Percentiles rank a stretch among this genome's conserved stretches.
These are phyloP conservation scores for Nitzschia putrida DNA, from an alignment of 108 stramenopile species.

Conservation along the genomic window DNA sequence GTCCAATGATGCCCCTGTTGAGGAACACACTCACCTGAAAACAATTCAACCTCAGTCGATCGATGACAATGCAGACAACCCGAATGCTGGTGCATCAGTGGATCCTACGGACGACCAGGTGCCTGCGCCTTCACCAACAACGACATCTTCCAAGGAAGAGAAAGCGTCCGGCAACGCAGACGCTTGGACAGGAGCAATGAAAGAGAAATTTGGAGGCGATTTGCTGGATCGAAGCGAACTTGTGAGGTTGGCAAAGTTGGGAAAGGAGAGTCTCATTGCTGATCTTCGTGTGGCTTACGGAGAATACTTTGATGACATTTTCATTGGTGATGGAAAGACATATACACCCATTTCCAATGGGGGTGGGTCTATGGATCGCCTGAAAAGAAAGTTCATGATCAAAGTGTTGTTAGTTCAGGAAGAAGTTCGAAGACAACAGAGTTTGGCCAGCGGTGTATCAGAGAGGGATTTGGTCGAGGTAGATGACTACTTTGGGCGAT, in stretches of 20 bases:
- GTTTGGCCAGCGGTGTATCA: too few species aligned
- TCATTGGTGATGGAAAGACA: constrained; percentile 13
- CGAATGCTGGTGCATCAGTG: too few species aligned
- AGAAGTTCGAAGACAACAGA: background rate
- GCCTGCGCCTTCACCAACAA: too few species aligned
- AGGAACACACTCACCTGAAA: too few species aligned
- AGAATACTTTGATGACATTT: constrained; percentile 39
- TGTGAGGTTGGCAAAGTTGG: constrained; percentile 6
- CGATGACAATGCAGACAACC: too few species aligned
- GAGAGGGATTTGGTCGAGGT: constrained; percentile 6
- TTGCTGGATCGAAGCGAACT: constrained; percentile 15
- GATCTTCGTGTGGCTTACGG: constrained; percentile 37
- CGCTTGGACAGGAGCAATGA: too few species aligned
- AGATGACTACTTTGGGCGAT: constrained; percentile 9
- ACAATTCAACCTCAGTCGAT: too few species aligned
- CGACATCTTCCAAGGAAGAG: too few species aligned
- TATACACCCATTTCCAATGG: constrained; percentile 3
- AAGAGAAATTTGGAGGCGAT: constrained; percentile 18
- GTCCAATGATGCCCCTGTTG: too few species aligned
- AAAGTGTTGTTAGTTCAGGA: constrained; percentile 37
- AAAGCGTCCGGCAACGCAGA: too few species aligned
- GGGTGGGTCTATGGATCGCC: constrained; percentile 20
- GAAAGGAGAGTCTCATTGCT: constrained; percentile 19
- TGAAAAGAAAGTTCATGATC: constrained; percentile 44
- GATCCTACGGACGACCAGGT: too few species aligned